Conservation (phyloP, 768 basidiomycete genomes). For the Pulveroboletus sp. region DNA sequence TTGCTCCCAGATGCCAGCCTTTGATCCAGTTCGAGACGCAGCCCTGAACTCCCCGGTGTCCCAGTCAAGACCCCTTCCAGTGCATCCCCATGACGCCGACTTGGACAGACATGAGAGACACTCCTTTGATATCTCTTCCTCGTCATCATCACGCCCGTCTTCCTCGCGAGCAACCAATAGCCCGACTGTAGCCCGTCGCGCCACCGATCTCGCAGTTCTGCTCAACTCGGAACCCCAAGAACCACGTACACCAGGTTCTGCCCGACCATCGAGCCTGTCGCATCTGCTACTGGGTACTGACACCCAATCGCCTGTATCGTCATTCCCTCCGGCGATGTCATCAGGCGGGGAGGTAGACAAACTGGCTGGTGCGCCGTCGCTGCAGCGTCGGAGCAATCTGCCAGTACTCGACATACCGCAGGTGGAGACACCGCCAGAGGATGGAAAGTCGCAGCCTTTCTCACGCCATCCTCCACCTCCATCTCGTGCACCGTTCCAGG, state of each 20-base stretch:
- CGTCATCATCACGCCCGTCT: slow-evolving; percentile 33
- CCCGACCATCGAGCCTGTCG: slow-evolving; percentile 41
- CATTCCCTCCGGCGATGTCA: slow-evolving; percentile 5
- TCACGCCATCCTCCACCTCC: slow-evolving; percentile 21
- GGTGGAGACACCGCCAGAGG: slow-evolving; percentile 22
- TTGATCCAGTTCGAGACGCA: slow-evolving; percentile 86
- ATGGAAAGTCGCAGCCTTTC: slow-evolving; percentile 20
- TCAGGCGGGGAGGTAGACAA: slow-evolving; percentile 25
- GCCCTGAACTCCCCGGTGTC: slow-evolving; percentile 72
- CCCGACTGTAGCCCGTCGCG: slow-evolving; percentile 52
- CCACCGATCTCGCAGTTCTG: slow-evolving; percentile 72
- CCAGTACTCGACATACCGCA: slow-evolving; percentile 31
- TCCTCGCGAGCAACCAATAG: slow-evolving; percentile 34
- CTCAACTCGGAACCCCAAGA: slow-evolving; percentile 59
- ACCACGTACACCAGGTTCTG: slow-evolving; percentile 32
- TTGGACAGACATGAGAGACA: slow-evolving; percentile 24
- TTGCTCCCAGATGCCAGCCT: slow-evolving; percentile 37
- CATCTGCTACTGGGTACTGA: slow-evolving; percentile 35
- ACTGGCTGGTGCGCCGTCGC: slow-evolving; percentile 20
- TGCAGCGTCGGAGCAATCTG: slow-evolving; percentile 30
- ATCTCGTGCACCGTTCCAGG: slow-evolving; percentile 21
- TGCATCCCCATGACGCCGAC: slow-evolving; percentile 24
- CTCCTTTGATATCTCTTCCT: slow-evolving; percentile 34
- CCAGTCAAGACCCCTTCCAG: slow-evolving; percentile 36
- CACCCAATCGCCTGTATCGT: slow-evolving; percentile 19